Evolutionary conservation across 2,329 filamentous ascomycete genomes (phyloP).

Genomic region (Ceratocystis alfenasii): DNA sequence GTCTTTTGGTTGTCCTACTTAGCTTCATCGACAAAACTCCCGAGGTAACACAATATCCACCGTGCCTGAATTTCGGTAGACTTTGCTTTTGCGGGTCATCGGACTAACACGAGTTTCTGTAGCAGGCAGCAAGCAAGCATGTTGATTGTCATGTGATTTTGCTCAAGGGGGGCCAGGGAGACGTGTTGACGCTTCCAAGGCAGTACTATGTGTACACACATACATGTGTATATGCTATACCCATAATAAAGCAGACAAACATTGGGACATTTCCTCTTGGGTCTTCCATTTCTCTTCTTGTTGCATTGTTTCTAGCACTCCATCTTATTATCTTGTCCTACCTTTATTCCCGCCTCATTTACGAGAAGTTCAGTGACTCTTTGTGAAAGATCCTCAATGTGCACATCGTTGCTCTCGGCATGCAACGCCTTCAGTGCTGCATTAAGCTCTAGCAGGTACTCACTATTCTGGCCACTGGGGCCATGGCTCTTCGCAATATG

Average conservation of each 20-base stretch:
- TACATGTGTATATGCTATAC: no score
- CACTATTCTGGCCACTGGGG: slow-evolving; percentile 77
- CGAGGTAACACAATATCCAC: slow-evolving; percentile 7
- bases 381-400: slow-evolving; percentile 69
- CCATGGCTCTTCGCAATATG: slow-evolving; percentile 69
- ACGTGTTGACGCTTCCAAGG: no score
- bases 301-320: neutral
- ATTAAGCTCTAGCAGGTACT: slow-evolving; percentile 78
- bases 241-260: neutral
- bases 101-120: neutral
- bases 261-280: no score
- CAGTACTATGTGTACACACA: no score
- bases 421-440: slow-evolving; percentile 60
- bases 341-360: neutral
- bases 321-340: neutral
- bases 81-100: slow-evolving; percentile 10
- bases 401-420: slow-evolving; percentile 64
- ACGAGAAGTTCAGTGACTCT: slow-evolving; percentile 53
- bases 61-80: neutral
- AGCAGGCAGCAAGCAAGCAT: neutral
- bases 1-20: slow-evolving; percentile 2
- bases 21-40: neutral
- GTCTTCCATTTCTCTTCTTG: neutral
- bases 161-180: neutral
- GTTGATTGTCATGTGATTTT: slow-evolving; percentile 9